These are phyloP conservation scores for Agaricus sinodeliciosus DNA, from an alignment of 768 basidiomycete species.

Conservation along the genomic window DNA sequence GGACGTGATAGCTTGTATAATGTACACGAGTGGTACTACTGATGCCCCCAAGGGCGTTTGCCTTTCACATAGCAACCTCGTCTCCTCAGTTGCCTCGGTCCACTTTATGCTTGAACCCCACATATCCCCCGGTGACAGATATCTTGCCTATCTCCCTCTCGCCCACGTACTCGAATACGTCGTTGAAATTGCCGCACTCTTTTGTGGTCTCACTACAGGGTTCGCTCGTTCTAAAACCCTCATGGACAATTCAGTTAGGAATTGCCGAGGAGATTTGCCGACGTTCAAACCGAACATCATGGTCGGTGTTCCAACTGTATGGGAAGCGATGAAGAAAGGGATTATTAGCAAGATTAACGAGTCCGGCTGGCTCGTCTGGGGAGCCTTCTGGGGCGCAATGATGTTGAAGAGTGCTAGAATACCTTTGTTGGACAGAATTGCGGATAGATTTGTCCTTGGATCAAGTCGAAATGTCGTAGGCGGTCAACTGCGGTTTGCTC, in stretches of 20 bases:
- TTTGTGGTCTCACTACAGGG: slow-evolving; percentile 66
- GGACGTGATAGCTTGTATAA: slow-evolving; percentile 32
- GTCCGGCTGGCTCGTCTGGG: slow-evolving; percentile 48
- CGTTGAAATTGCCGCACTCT: slow-evolving; percentile 67
- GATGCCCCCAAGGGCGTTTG: slow-evolving; percentile 87
- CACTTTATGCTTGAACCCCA: slow-evolving; percentile 53
- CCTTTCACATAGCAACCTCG: slow-evolving; percentile 72
- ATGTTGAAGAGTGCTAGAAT: slow-evolving; percentile 53
- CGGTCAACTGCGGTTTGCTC: slow-evolving; percentile 61
- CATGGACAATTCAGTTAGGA: slow-evolving; percentile 74
- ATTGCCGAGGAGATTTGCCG: slow-evolving; percentile 67
- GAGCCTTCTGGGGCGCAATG: slow-evolving; percentile 64
- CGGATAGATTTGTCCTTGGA: slow-evolving; percentile 62
- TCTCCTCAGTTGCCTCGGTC: slow-evolving; percentile 68
- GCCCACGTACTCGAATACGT: slow-evolving; percentile 89
- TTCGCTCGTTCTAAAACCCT: slow-evolving; percentile 86
- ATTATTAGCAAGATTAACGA: slow-evolving; percentile 65
- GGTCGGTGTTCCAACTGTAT: slow-evolving; percentile 85
- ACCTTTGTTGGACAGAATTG: slow-evolving; percentile 49
- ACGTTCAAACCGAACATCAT: slow-evolving; percentile 72
- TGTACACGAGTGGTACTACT: slow-evolving; percentile 71
- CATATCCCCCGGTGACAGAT: slow-evolving; percentile 44
- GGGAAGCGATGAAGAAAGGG: slow-evolving; percentile 88
- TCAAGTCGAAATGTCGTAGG: slow-evolving; percentile 68
- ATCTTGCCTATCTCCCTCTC: slow-evolving; percentile 79